Evolutionary conservation across 306 rosid species (phyloP), one percentile per base, ranked within the genome.

Genomic region (Castanea mollissima): DNA sequence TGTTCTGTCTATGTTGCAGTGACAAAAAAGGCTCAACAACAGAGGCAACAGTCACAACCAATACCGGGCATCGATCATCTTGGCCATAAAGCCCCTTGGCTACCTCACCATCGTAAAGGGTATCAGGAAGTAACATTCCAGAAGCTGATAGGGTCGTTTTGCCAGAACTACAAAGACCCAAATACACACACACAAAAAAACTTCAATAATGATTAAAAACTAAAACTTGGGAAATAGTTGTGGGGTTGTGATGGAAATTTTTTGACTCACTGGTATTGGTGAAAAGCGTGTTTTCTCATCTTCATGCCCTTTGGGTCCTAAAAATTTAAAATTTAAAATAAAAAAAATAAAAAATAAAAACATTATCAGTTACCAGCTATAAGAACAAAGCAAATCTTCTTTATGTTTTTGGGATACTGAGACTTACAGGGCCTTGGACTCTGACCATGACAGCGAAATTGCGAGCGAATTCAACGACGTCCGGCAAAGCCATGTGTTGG

Each of bases 241-340:
- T 34, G 12, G 55, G 35, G 65, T 64, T 72, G 55, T 29, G n/a
- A 12, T 62, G 29, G 56, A n/a, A 67, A 62, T 46, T 4, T 4
- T 57, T 51, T 65, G 57, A 82, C 78, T 76, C 79, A 93, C 99
- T 87, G 84, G 87, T 95, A 91, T 25, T 89, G 98, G 78, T 95
- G 99, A 78, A 95, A 95, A 78, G 94, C 99, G 82, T 92, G 98
- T 56, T 72, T 88, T 84, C 94, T 89, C 98, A 92, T 90, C 90
- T 95, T 95, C 92, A 95, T 70, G 71, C 99, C 98, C 78, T 95
- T 95, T 14, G 99, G 99, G 77, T 95, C 99, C 99, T 92, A 79
- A 80, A 75, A 82, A 79, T 32, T 34, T 31, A 23, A 14, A 10
- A 79, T 23, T 23, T 23, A n/a, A n/a, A 55, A 74, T 11, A 72